Base-by-base conservation (phyloP, 2,329 filamentous ascomycete species). In the Myriangium duriaei region DNA sequence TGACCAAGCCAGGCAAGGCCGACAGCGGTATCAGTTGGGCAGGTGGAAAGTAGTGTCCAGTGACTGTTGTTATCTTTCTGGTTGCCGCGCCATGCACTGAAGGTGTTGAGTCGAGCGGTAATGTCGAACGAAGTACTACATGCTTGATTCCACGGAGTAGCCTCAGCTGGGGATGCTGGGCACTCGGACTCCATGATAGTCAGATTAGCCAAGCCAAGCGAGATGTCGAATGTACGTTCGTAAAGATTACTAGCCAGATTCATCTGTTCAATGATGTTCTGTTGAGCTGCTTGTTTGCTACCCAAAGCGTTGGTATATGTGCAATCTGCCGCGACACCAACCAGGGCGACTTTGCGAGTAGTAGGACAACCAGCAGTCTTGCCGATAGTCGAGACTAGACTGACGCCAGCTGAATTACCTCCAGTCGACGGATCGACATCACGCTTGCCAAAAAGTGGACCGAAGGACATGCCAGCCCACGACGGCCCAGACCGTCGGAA, bases 281-380 rank as follows among this genome's bases (percentile, higher is more conserved):
- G 58, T 40, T 78, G 71, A 15, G 79, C 72, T n/a, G 73, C 65
- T 35, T 73, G 66, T 30, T 71, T 71, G 14, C 69, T 71, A 44
- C 77, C 72, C 56, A 95, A 92, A 3, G 69, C 68, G 2, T 65
- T 66, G 28, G 79, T 85, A 55, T 96, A 96, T 6, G 76, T 82
- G 65, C 91, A 98, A 58, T 98, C 91, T 0, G 86, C 91, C 6
- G 86, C 91, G 26, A 96, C 76, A 17, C 91, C 91, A 15, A 98
- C 75, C 29, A 96, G 69, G 1, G 91, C 91, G 12, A 98, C 85
- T 59, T 82, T 92, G 48, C 86, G 76, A n/a, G 85, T 88, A 1
- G 71, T 78, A 4, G 88, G 88, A 55, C 91, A 98, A 36, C 91
- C 91, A n/a, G 63, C 56, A 0, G 81, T 81, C 42, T 74, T 79